Evolutionary conservation across 768 basidiomycete genomes (phyloP), one percentile per base, ranked within the genome.

Genomic region (Gymnopilus junonius): DNA sequence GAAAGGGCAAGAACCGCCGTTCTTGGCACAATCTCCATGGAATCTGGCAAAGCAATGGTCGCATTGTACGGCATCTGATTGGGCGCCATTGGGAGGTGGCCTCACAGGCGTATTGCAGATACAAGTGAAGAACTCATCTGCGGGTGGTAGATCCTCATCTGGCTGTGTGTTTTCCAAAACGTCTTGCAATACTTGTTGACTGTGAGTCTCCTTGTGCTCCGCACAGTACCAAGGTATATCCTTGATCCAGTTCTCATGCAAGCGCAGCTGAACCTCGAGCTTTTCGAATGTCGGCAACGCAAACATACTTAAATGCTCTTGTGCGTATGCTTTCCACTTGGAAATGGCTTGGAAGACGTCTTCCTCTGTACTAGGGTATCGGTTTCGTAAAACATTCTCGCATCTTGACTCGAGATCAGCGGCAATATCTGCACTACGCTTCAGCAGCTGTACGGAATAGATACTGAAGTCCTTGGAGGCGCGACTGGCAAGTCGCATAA

Each of bases 1-100:
- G 79, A 95, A 95, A 0, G 93, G 93, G 71, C 93, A 95, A 4
- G 93, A 95, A 35, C 93, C 93, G n/a, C 93, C 93, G 65, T 90
- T 92, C 67, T 88, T 89, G 11, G 92, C 93, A 68, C 93, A 94
- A 53, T 87, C 83, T 4, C 92, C 92, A 64, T 95, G 93, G 76
- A 95, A 95, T 53, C 92, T 81, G 51, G 93, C 93, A 72, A 85
- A 92, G 65, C 93, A 95, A 68, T 94, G 92, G 71, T 95, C 93
- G 72, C 93, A 95, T 72, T 95, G 93, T 15, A 95, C 93, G 1
- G 93, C 93, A 71, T 94, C 92, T 0, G 93, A 93, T 29, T 84
- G 80, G 21, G 81, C 77, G 12, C 92, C 92, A 4, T 85, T 86
- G 3, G 87, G 87, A n/a, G 92, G 92, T 7, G 92, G 93, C 23